phyloP scores from a whole-genome alignment of 2,329 filamentous ascomycete species.

The Trichoderma sp. region DNA sequence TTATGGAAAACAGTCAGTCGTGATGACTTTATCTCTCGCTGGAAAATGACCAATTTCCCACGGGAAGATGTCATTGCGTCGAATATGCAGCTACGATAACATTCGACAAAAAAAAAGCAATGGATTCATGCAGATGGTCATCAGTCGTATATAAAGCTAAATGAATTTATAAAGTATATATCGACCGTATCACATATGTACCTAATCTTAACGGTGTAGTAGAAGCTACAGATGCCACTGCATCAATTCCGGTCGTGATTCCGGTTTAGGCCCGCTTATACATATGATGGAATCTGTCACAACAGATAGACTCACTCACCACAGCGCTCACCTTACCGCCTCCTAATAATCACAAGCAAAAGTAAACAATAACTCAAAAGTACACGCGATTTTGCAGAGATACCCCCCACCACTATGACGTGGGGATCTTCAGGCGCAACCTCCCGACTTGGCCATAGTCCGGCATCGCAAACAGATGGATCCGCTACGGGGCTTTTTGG shows the following conservation, averaged over 20 bases:
- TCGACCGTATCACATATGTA: neutral
- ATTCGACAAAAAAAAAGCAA: neutral
- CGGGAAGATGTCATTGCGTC: constrained; percentile 49
- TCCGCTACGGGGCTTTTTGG: constrained; percentile 12
- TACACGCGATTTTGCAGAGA: neutral
- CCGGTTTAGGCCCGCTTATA: neutral
- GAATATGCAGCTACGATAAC: constrained; percentile 40
- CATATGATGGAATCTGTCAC: neutral
- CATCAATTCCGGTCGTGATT: neutral
- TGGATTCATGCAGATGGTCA: neutral
- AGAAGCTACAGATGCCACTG: neutral
- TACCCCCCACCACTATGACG: constrained; percentile 22
- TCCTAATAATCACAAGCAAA: neutral
- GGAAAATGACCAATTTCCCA: constrained; percentile 69
- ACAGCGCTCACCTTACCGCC: neutral
- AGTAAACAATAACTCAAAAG: neutral
- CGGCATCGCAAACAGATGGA: constrained; percentile 13
- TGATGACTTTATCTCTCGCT: constrained; percentile 80
- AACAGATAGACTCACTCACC: neutral
- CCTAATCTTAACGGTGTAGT: neutral
- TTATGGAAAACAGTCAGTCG: constrained; percentile 62
- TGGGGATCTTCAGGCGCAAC: constrained; percentile 22
- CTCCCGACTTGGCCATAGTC: constrained; percentile 2
- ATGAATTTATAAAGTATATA: neutral
- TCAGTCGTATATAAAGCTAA: neutral